phyloP scores from a whole-genome alignment of 2,329 filamentous ascomycete species.

The Pseudogymnoascus sp. region DNA sequence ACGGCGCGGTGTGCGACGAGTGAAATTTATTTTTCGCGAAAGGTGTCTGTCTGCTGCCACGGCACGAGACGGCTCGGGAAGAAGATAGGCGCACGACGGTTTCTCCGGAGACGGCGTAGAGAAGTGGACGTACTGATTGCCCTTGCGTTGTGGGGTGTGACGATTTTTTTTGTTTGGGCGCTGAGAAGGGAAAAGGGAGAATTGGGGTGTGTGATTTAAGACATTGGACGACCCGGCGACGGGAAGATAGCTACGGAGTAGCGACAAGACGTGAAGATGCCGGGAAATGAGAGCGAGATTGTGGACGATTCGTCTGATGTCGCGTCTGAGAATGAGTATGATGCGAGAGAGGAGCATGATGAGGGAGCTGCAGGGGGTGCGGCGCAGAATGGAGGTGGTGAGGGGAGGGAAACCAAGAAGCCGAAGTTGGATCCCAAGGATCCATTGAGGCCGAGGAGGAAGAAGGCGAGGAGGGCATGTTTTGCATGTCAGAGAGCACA shows the following conservation, averaged over 20 bases:
- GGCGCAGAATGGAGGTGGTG: constrained; percentile 33
- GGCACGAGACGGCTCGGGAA: constrained; percentile 16
- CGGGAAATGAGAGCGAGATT: constrained; percentile 27
- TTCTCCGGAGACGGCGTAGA: neutral
- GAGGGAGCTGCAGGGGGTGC: constrained; percentile 31
- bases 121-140: neutral
- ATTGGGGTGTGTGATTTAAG: constrained; percentile 32
- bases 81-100: neutral
- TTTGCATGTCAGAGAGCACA: constrained; percentile 96
- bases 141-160: neutral
- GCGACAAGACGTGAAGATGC: constrained; percentile 23
- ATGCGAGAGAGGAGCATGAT: constrained; percentile 30
- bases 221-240: constrained; percentile 19
- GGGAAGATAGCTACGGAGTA: neutral
- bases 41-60: neutral
- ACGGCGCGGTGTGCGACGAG: neutral
- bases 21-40: neutral
- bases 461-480: constrained; percentile 93
- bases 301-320: constrained; percentile 32
- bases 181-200: neutral
- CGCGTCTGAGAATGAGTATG: constrained; percentile 31
- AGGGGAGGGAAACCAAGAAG: constrained; percentile 53
- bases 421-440: constrained; percentile 75
- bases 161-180: neutral
- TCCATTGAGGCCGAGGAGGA: constrained; percentile 78